Evolutionary conservation across 2,329 filamentous ascomycete species (phyloP).

Genomic region (Alternaria arborescens): DNA sequence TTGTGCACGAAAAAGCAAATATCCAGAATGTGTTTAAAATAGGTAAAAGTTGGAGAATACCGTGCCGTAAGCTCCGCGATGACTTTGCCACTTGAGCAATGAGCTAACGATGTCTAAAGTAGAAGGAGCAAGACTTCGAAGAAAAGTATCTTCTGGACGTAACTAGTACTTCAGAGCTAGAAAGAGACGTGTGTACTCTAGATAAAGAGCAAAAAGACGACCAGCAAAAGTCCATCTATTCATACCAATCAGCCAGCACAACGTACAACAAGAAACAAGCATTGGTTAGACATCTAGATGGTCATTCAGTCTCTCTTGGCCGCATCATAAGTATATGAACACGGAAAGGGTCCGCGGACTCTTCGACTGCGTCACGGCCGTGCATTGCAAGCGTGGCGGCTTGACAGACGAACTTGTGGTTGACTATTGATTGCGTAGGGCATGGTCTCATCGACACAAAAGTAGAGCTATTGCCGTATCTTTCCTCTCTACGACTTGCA

Average conservation of each 20-base stretch:
- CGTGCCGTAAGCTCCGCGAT: too few relatives aligned
- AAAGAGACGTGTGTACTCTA: not conserved
- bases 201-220: not conserved
- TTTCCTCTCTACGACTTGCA: fast-evolving
- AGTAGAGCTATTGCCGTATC: not conserved
- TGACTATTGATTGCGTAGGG: not conserved
- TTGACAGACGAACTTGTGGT: not conserved
- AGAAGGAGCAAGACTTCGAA: too few relatives aligned
- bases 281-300: not conserved
- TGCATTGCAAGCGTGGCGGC: slow-evolving; percentile 3
- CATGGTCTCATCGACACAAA: not conserved
- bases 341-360: slow-evolving; percentile 9
- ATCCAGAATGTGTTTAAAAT: too few relatives aligned
- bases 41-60: too few relatives aligned
- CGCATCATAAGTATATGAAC: not conserved
- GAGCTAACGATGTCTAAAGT: too few relatives aligned
- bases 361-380: slow-evolving; percentile 7
- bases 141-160: too few relatives aligned
- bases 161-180: not conserved
- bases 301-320: not conserved
- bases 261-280: not conserved
- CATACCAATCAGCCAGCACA: not conserved
- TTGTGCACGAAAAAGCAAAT: too few relatives aligned
- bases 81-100: too few relatives aligned
- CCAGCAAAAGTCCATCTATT: not conserved